Conservation (phyloP, 2,329 filamentous ascomycete species). For the Epichloe hybrida region DNA sequence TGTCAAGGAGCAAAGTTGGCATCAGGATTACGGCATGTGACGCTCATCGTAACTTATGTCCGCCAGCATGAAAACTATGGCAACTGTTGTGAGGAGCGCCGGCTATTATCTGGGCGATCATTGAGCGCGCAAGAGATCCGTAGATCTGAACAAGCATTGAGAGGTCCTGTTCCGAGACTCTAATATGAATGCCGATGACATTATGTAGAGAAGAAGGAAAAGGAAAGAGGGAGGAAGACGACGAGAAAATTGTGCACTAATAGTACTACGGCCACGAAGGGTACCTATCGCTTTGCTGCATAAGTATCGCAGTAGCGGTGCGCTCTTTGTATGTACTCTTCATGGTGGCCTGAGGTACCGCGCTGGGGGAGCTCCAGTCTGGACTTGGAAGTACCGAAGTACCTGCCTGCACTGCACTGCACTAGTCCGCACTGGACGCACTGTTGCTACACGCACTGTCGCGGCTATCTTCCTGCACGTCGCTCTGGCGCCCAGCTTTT, state of each 20-base stretch:
- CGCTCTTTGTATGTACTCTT: not conserved
- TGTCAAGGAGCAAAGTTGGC: not conserved
- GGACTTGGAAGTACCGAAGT: not conserved
- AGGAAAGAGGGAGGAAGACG: slow-evolving; percentile 9
- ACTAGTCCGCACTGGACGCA: not conserved
- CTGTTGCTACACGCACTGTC: no score
- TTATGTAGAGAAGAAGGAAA: slow-evolving; percentile 41
- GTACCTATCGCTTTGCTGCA: slow-evolving; percentile 13
- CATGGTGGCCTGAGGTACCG: not conserved
- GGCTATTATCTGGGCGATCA: slow-evolving; percentile 78
- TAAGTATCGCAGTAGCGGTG: slow-evolving; percentile 10
- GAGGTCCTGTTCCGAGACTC: slow-evolving; percentile 96
- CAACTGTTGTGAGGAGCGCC: slow-evolving; percentile 61
- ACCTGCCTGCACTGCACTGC: not conserved
- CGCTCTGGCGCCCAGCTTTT: not conserved
- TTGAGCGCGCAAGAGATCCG: slow-evolving; percentile 90
- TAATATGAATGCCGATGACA: slow-evolving; percentile 89
- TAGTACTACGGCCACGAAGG: not conserved
- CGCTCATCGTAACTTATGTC: slow-evolving; percentile 30
- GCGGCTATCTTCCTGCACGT: not conserved
- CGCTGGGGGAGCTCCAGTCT: not conserved
- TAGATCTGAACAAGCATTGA: slow-evolving; percentile 91
- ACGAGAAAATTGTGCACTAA: slow-evolving; percentile 13
- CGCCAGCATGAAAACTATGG: slow-evolving; percentile 39
- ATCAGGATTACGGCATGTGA: slow-evolving; percentile 23